These are phyloP conservation scores for Pulveroboletus ravenelii DNA, from an alignment of 768 basidiomycete species.

Conservation along the genomic window DNA sequence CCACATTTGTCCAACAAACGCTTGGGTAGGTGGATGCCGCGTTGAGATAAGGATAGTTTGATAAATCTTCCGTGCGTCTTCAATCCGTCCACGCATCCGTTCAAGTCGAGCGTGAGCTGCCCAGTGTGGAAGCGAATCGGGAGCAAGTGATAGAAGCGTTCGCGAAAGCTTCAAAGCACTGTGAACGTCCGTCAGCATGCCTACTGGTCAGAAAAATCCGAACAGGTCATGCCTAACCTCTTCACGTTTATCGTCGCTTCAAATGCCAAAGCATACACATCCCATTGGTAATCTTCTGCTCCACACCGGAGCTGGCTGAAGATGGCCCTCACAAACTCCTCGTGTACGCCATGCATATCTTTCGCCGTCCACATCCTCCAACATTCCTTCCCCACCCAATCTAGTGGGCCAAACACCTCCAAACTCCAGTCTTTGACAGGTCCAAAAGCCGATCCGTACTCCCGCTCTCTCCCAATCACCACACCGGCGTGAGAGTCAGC, in stretches of 20 bases:
- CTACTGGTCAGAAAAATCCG: neutral
- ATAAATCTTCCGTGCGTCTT: slow-evolving; percentile 77
- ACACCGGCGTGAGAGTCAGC: slow-evolving; percentile 64
- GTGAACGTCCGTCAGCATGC: slow-evolving; percentile 9
- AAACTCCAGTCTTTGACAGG: slow-evolving; percentile 64
- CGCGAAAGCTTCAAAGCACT: slow-evolving; percentile 73
- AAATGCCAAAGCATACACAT: slow-evolving; percentile 59
- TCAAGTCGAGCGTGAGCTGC: slow-evolving; percentile 74
- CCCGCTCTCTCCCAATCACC: slow-evolving; percentile 60
- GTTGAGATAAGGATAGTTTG: slow-evolving; percentile 56
- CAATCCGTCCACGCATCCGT: slow-evolving; percentile 53
- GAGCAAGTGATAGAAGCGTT: slow-evolving; percentile 48
- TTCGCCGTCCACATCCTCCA: slow-evolving; percentile 41
- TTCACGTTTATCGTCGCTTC: slow-evolving; percentile 59
- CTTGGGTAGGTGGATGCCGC: slow-evolving; percentile 31
- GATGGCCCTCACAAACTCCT: slow-evolving; percentile 47
- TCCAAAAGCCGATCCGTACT: slow-evolving; percentile 58
- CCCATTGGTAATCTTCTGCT: slow-evolving; percentile 57
- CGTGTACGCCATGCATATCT: slow-evolving; percentile 51
- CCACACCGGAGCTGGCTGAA: slow-evolving; percentile 54
- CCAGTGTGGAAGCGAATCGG: slow-evolving; percentile 64
- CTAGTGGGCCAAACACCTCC: slow-evolving; percentile 52
- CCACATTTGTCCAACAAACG: slow-evolving; percentile 51
- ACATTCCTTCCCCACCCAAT: slow-evolving; percentile 33
- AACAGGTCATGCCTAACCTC: slow-evolving; percentile 36